Conservation (phyloP, 345 rosid genomes). For the Punica granatum region DNA sequence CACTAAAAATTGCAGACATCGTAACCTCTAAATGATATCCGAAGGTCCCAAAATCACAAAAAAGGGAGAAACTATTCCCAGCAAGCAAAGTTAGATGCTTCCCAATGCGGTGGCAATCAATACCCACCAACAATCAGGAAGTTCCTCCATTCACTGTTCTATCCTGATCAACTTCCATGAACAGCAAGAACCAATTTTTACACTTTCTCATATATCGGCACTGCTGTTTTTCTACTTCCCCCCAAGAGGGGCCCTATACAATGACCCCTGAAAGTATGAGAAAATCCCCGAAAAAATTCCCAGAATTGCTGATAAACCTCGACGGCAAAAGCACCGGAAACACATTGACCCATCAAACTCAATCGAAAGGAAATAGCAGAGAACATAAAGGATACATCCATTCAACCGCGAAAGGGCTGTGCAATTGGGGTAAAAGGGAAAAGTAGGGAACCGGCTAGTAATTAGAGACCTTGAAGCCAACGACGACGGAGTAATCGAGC, state of each 20-base stretch:
- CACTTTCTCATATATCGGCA: neutral
- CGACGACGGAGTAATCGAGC: slow-evolving; percentile 56
- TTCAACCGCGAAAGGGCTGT: neutral
- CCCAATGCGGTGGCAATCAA: neutral
- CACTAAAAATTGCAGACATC: neutral
- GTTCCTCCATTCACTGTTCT: neutral
- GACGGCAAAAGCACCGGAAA: neutral
- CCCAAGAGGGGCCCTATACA: neutral
- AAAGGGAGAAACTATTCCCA: neutral
- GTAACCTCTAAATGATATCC: neutral
- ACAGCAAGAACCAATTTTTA: neutral
- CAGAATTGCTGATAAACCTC: neutral
- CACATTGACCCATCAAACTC: neutral
- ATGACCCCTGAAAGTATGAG: neutral
- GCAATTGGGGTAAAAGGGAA: neutral
- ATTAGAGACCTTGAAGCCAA: slow-evolving; percentile 49
- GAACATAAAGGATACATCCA: neutral
- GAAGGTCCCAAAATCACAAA: neutral
- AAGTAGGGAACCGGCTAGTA: neutral
- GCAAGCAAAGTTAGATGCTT: neutral
- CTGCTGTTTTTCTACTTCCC: neutral
- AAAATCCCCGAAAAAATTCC: neutral
- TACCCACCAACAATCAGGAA: neutral
- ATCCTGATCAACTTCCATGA: neutral
- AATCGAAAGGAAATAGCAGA: neutral